These are phyloP conservation scores for Pachysolen tannophilus DNA, from an alignment of 805 yeast species.

Conservation along the genomic window DNA sequence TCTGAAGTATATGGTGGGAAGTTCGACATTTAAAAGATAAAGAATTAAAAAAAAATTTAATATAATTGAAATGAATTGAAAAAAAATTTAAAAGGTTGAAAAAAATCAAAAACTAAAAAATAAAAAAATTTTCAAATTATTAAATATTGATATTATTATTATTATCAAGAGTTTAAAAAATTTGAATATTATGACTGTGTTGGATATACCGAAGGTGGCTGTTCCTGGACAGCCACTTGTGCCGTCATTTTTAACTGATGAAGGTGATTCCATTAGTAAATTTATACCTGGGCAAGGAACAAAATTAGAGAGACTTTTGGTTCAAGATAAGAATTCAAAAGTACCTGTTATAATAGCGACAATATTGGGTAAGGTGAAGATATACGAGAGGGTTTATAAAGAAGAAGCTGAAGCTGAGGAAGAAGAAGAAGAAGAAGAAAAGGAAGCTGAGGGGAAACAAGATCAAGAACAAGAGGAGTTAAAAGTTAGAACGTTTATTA, in stretches of 20 bases:
- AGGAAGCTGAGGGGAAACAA: conserved; percentile 17
- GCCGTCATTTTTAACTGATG: conserved; percentile 39
- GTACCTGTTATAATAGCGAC: conserved; percentile 47
- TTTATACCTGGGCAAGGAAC: conserved; percentile 65
- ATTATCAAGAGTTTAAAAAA: too few relatives aligned
- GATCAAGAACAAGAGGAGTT: conserved; percentile 11
- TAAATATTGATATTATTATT: too few relatives aligned
- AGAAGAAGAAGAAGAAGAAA: conserved; percentile 14
- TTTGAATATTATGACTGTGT: neutral
- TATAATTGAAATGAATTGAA: too few relatives aligned
- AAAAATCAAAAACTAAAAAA: too few relatives aligned
- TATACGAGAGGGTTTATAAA: conserved; percentile 19
- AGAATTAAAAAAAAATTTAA: too few relatives aligned
- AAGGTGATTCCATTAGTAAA: conserved; percentile 26
- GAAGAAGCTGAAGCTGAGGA: conserved; percentile 17
- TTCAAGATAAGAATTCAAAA: conserved; percentile 29
- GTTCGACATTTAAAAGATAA: too few relatives aligned
- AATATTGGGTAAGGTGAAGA: conserved; percentile 48
- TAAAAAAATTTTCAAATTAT: too few relatives aligned
- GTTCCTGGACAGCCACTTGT: conserved; percentile 80
- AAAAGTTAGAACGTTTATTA: conserved; percentile 18
- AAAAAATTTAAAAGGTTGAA: too few relatives aligned
- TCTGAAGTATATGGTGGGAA: conserved; percentile 37
- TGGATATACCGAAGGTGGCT: conserved; percentile 35
- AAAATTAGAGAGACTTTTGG: conserved; percentile 35